Base-by-base conservation (phyloP, 2,329 filamentous ascomycete species). In the Xylariaceae sp. region DNA sequence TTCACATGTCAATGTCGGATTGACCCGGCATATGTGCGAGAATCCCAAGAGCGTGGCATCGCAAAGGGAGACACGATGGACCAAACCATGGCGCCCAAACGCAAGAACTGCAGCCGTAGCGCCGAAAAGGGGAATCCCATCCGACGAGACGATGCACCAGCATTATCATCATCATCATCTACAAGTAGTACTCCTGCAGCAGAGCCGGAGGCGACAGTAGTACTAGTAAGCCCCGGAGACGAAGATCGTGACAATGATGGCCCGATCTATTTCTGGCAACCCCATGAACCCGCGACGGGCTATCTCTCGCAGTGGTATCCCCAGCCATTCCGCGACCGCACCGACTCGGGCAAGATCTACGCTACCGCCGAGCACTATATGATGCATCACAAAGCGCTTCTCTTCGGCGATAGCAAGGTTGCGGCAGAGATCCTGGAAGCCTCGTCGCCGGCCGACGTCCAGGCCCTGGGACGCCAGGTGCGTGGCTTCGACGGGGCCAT, bases 391-490 rank as follows among this genome's bases (percentile, higher is more conserved):
- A 68, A 69, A 23, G 67, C 66, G 1, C 55, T 56, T 7, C 63
- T 67, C 49, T 67, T 70, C 62, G 49, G 49, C 51, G 80, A 82
- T 65, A 30, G 64, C 0, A 70, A 72, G 8, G 73, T 73, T 10
- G 83, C 78, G 1, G 67, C 72, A 17, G 39, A 76, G 39, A 81
- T 88, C 72, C 78, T 86, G 39, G 61, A 34, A 78, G 77, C 5
- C 67, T 49, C 1, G 6, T 69, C 74, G 57, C 83, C 84, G 0
- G 75, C 74, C 35, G 66, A 76, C 35, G 80, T 80, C 59, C 84
- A 82, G 63, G 69, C 70, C 0, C 75, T 88, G 0, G 86, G 86
- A 0, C 76, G 86, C 23, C 70, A 75, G 55, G 82, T 88, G 1
- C 69, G 71, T 45, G 73, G 74, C 23, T 88, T 88, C 67, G 73